A percentile compares a stretch with the other conserved stretches of the same genome.
Evolutionary conservation across 106 monocot species (phyloP).

Genomic region (Platanthera guangdongensis): DNA sequence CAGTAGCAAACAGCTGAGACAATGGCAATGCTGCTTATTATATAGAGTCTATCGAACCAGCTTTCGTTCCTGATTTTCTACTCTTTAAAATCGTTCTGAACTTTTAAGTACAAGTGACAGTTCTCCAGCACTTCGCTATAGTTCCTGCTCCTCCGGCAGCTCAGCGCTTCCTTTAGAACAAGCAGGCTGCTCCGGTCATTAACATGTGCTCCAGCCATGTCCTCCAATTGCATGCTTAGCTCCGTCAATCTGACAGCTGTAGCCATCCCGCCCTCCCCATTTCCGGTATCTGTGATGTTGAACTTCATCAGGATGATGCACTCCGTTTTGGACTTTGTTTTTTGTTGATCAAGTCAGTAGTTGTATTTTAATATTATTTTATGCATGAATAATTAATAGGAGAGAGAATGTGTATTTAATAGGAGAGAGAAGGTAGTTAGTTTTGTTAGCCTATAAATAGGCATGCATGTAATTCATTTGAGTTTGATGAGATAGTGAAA

Average conservation of each 20-base stretch:
- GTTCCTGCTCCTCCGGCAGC: constrained; percentile 37
- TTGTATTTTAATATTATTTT: no score
- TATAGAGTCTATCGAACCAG: constrained; percentile 38
- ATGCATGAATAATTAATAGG: no score
- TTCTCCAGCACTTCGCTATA: constrained; percentile 33
- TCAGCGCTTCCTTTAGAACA: constrained; percentile 34
- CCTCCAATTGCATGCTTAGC: constrained; percentile 47
- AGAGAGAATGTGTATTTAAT: no score
- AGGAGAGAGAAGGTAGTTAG: no score
- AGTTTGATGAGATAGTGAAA: no score
- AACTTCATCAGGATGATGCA: constrained; percentile 45
- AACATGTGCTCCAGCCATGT: constrained; percentile 39
- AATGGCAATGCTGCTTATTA: constrained; percentile 22
- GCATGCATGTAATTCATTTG: no score
- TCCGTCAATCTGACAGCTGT: constrained; percentile 30
- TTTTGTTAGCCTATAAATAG: no score
- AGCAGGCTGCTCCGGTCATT: constrained; percentile 45
- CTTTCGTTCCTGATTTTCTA: constrained; percentile 43
- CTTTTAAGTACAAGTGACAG: constrained; percentile 38
- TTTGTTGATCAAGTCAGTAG: no score
- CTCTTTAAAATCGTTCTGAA: constrained; percentile 34
- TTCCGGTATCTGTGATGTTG: constrained; percentile 11
- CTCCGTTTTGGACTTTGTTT: no score
- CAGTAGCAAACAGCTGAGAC: constrained; percentile 27
- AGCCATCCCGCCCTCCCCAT: constrained; percentile 8